Conservation (phyloP, 2,329 filamentous ascomycete species). For the Chalaropsis ovoidea region DNA sequence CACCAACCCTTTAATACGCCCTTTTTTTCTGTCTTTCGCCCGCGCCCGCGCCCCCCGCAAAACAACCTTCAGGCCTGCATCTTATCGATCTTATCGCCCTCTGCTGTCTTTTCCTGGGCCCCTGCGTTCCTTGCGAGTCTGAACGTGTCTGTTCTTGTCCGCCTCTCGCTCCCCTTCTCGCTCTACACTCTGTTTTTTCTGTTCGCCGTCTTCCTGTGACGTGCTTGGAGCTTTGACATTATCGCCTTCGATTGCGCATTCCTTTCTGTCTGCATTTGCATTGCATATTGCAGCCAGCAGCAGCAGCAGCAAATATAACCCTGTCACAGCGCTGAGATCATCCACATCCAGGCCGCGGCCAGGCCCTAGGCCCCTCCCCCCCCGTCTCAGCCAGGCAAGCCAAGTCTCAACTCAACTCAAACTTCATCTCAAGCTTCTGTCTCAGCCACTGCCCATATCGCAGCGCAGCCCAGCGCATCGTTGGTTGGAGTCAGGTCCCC, state of each 20-base stretch:
- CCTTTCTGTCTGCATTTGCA: neutral
- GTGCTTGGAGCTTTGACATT: conserved; percentile 24
- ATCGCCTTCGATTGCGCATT: conserved; percentile 2
- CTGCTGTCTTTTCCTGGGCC: neutral
- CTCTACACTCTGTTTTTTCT: conserved; percentile 13
- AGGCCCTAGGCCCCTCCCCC: too few relatives aligned
- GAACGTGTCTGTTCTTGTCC: neutral
- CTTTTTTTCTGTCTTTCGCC: neutral
- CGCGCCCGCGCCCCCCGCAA: neutral
- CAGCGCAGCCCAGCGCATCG: neutral
- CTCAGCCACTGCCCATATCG: neutral
- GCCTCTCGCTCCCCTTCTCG: neutral
- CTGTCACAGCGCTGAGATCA: neutral
- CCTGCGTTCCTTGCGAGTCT: neutral
- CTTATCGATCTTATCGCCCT: conserved; percentile 13
- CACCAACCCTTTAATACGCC: neutral
- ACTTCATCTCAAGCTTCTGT: neutral
- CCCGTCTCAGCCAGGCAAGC: neutral
- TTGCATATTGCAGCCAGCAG: neutral
- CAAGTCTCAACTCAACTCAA: conserved; percentile 1
- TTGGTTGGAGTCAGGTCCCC: neutral
- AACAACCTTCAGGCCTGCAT: conserved; percentile 1
- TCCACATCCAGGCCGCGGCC: neutral
- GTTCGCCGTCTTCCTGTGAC: conserved; percentile 20
- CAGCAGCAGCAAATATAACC: neutral